A percentile compares a stretch with the other conserved stretches of the same genome.
These are phyloP conservation scores for Sphagnum magellanicum DNA, from an alignment of 228 moss, liverwort and hornwort species.

Conservation along the genomic window DNA sequence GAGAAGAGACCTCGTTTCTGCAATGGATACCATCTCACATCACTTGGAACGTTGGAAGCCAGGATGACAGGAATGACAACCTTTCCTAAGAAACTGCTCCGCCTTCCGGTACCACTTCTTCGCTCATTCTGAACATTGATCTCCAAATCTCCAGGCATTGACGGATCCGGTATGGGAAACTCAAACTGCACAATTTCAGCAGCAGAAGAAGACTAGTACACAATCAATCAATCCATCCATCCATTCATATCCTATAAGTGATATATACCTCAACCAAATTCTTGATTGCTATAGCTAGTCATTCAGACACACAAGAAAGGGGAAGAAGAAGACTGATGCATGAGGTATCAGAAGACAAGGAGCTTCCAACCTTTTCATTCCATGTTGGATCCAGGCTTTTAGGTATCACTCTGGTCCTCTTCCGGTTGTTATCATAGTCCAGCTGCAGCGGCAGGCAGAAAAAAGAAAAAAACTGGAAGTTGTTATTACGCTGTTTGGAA, in stretches of 20 bases:
- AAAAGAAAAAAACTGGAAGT: no score
- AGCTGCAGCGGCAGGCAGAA: slow-evolving; percentile 20
- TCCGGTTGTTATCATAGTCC: slow-evolving; percentile 75
- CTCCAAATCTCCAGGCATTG: slow-evolving; percentile 51
- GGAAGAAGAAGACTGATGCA: not conserved
- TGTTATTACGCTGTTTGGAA: no score
- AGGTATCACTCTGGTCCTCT: slow-evolving; percentile 41
- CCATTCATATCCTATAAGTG: not conserved
- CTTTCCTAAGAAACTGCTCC: slow-evolving; percentile 72
- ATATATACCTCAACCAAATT: not conserved
- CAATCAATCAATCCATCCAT: not conserved
- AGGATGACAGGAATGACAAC: slow-evolving; percentile 52
- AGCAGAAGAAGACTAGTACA: not conserved
- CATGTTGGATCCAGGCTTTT: slow-evolving; percentile 50
- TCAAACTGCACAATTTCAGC: slow-evolving; percentile 52
- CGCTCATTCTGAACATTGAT: slow-evolving; percentile 80
- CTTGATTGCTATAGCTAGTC: not conserved
- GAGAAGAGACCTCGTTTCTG: slow-evolving; percentile 81
- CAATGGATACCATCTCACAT: slow-evolving; percentile 65
- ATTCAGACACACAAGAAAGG: not conserved
- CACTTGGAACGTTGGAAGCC: slow-evolving; percentile 54
- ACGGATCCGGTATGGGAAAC: slow-evolving; percentile 42
- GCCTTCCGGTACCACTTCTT: slow-evolving; percentile 52
- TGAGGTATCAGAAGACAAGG: no score
- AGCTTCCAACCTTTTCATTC: slow-evolving; percentile 29